Base-by-base conservation (phyloP, 2,329 filamentous ascomycete species). In the Fusarium siculi region DNA sequence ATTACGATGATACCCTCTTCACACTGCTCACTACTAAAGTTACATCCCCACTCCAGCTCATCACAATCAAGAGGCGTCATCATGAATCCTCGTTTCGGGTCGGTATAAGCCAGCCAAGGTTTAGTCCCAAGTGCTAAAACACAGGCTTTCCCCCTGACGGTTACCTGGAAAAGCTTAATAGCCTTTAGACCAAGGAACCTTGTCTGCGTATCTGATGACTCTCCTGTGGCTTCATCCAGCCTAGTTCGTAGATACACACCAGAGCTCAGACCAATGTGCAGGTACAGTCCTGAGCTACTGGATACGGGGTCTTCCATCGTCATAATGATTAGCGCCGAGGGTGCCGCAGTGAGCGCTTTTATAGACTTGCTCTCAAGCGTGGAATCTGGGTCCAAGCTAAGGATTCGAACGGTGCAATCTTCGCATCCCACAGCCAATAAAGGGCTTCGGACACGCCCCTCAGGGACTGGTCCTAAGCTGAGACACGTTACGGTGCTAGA, bases 401-500 rank as follows among this genome's bases (percentile, higher is more conserved):
- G 88, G 57, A 99, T 94, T 56, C 96, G 93, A 60, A 99, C 96
- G 1, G 96, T 98, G 65, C 94, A 95, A 82, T 99, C 96, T 77
- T 98, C 96, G 79, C 96, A 98, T 7, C 97, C 97, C 44, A 99
- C 96, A 44, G 96, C 97, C 55, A 98, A 87, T 83, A 97, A 98
- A 1, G 94, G 94, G 80, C 95, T 97, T 80, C 97, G 89, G 44
- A 96, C 85, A 49, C 95, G 91, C 25, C 97, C 97, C 82, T 97
- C 93, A 0, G 96, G 96, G 15, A 98, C 95, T 57, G 96, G 92
- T 3, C 96, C 96, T 53, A 99, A 87, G 76, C 95, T 97, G 21
- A 99, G 86, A 74, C 93, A 97, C 18, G 95, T 98, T 50, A 99
- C 95, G 0, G 95, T 97, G 49, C 95, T 95, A 56, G 93, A 95